phyloP scores from a whole-genome alignment of 1,284 basidiomycete species.

The Vanrija humicola region DNA sequence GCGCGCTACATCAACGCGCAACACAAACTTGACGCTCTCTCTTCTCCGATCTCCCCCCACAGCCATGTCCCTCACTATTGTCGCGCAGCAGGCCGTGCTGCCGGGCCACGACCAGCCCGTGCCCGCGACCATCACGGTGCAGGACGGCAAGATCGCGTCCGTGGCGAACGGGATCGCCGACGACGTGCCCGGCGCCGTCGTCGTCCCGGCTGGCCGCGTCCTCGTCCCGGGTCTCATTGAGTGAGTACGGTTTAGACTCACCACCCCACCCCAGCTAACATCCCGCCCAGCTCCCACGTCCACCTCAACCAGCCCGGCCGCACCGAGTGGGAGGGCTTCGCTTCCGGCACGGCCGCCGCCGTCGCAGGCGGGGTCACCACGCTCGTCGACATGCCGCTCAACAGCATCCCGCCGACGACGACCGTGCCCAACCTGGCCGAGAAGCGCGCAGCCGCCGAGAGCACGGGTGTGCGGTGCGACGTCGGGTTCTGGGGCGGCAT shows the following conservation, averaged over 20 bases:
- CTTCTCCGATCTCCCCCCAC: too few species aligned
- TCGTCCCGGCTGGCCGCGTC: conserved; percentile 40
- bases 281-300: conserved; percentile 66
- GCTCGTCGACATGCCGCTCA: conserved; percentile 90
- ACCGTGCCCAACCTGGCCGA: conserved; percentile 66
- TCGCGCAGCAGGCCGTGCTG: conserved; percentile 56
- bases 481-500: conserved; percentile 94
- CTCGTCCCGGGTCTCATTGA: conserved; percentile 82
- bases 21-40: too few species aligned
- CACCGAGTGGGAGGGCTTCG: conserved; percentile 83
- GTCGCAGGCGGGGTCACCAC: conserved; percentile 86
- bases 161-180: conserved; percentile 43
- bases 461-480: conserved; percentile 59
- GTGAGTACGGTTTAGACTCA: conserved; percentile 57
- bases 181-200: conserved; percentile 25
- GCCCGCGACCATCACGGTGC: conserved; percentile 61
- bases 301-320: conserved; percentile 86
- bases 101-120: conserved; percentile 54
- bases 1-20: too few species aligned
- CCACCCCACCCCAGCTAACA: not conserved
- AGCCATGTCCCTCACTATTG: conserved; percentile 9
- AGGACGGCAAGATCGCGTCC: conserved; percentile 64
- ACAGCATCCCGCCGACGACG: conserved; percentile 90
- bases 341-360: conserved; percentile 81
- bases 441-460: conserved; percentile 64